phyloP scores from a whole-genome alignment of 345 rosid species.

The Moricandia arvensis region DNA sequence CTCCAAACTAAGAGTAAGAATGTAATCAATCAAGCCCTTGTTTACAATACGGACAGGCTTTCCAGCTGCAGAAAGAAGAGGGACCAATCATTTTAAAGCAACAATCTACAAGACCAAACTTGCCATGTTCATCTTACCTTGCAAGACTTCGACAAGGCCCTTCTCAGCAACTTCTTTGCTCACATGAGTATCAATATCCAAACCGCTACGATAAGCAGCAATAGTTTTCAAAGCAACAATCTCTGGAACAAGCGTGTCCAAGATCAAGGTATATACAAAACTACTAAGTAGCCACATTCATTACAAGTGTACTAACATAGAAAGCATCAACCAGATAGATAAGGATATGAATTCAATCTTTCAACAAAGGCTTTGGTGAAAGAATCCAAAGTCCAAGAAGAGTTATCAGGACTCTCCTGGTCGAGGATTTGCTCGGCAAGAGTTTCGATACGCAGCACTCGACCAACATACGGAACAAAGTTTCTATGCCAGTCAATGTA shows the following conservation, averaged over 20 bases:
- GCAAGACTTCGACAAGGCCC: conserved; percentile 65
- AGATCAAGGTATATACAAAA: conserved; percentile 48
- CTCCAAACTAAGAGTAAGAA: conserved; percentile 65
- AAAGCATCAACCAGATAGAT: no score
- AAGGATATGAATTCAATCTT: conserved; percentile 81
- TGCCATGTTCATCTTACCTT: background rate
- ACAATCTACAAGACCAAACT: background rate
- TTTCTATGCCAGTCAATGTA: conserved; percentile 67
- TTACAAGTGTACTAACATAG: no score
- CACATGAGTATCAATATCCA: conserved; percentile 67
- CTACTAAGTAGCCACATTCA: background rate
- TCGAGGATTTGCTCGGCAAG: conserved; percentile 79
- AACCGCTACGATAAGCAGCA: conserved; percentile 91
- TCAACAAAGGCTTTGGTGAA: conserved; percentile 56
- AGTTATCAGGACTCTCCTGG: conserved; percentile 41
- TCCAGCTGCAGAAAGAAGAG: conserved; percentile 51
- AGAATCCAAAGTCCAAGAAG: conserved; percentile 63
- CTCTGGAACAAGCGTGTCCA: conserved; percentile 50
- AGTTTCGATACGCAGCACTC: conserved; percentile 73
- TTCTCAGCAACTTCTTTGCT: conserved; percentile 59
- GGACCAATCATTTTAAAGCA: background rate
- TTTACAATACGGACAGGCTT: conserved; percentile 59
- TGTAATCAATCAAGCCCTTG: conserved; percentile 78
- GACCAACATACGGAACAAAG: conserved; percentile 67
- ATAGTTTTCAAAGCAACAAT: conserved; percentile 74